Evolutionary conservation across 2,329 filamentous ascomycete genomes (phyloP).

Genomic region (Fusarium nurragi): DNA sequence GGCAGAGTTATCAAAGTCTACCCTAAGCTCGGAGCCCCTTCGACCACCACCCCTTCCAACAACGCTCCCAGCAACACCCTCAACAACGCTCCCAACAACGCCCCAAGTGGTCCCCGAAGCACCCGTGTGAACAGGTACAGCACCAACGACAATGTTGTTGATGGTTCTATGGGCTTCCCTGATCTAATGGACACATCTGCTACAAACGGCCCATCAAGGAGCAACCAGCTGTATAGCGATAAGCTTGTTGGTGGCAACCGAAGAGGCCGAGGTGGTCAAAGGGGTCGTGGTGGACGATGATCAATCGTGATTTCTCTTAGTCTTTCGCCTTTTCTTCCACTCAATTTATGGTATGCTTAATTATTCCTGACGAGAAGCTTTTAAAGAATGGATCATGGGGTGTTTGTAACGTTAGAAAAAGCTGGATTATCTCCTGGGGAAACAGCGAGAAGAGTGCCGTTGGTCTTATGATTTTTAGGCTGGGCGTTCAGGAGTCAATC

Average conservation of each 20-base stretch:
- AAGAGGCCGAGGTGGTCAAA: slow-evolving; percentile 44
- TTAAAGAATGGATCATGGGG: background rate
- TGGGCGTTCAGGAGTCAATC: slow-evolving; percentile 33
- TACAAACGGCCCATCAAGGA: slow-evolving; percentile 37
- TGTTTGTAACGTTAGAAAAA: slow-evolving; percentile 26
- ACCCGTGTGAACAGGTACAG: slow-evolving; percentile 37
- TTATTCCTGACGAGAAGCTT: background rate
- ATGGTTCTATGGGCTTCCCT: slow-evolving; percentile 64
- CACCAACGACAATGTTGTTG: slow-evolving; percentile 56
- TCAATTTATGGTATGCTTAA: background rate
- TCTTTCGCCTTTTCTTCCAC: background rate
- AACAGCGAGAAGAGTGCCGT: background rate
- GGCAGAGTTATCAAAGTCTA: slow-evolving; percentile 79
- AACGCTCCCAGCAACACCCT: slow-evolving; percentile 39
- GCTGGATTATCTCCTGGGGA: background rate
- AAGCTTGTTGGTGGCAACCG: slow-evolving; percentile 49
- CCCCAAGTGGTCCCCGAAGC: slow-evolving; percentile 46
- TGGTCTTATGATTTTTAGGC: slow-evolving; percentile 1
- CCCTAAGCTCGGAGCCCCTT: slow-evolving; percentile 63
- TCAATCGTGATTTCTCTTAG: background rate
- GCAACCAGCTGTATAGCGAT: slow-evolving; percentile 63
- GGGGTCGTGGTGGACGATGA: slow-evolving; percentile 39
- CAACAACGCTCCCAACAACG: slow-evolving; percentile 40
- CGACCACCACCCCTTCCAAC: slow-evolving; percentile 32
- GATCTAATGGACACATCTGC: slow-evolving; percentile 54